Base-by-base conservation (phyloP, 73 alveolate genomes). In the Paramecium octaurelia region DNA sequence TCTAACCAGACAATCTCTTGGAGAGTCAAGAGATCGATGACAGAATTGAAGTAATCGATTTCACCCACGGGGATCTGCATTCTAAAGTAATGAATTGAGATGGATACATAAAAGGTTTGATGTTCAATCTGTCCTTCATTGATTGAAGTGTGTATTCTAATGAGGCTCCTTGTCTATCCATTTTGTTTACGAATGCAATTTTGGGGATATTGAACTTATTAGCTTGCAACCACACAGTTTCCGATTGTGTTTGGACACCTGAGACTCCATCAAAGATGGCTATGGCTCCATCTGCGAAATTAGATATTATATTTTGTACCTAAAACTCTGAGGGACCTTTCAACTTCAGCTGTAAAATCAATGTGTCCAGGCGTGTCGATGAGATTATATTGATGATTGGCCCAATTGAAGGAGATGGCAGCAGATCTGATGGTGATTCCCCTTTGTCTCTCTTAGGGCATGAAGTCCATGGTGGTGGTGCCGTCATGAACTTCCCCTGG, bases 311-410 rank as follows among this genome's bases (percentile, higher is more conserved):
- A 20, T 1, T 35, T 12, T 35, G 14, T 73, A 73, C 87, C 87
- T 42, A 95, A 92, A 3, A 96, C 98, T 64, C 98, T 93, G 21
- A 96, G 80, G 2, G 97, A 93, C 23, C 94, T 64, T 44, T 89
- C 94, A 5, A 98, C 99, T 77, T 98, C 99, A 1, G 98, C 99
- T 6, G 99, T 97, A 94, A 98, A 98, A 90, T 98, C 99, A 6
- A 98, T 99, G 94, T 98, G 99, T n/a, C 99, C 99, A 16, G 99
- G 99, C 0, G 99, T 98, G 93, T 98, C 99, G 40, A 98, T 97
- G 16, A 98, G 80, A 87, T 98, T 98, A 83, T 97, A 88, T 93
- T 97, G 90, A 95, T 93, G 92, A 24, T 94, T 94, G 8, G 76
- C 70, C 99, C 99, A 97, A 57, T 87, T 95, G 84, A 96, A 97